Evolutionary conservation across 305 asterid species (phyloP).

Genomic region (Fraxinus velutina): DNA sequence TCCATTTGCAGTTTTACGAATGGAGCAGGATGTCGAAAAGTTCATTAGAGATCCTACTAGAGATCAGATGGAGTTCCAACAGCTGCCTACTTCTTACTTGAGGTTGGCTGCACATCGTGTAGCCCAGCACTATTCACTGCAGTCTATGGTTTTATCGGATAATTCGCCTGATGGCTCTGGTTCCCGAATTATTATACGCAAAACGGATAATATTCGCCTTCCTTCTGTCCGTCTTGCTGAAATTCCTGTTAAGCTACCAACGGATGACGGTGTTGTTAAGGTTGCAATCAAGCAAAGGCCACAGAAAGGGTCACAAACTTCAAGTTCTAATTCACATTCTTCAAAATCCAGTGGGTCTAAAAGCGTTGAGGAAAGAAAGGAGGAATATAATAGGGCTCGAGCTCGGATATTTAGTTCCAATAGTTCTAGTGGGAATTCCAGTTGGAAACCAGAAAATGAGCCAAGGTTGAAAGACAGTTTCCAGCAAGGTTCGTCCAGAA

Average conservation of each 20-base stretch:
- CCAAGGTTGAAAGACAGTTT: slow-evolving; percentile 54
- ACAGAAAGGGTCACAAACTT: slow-evolving; percentile 56
- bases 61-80: slow-evolving; percentile 94
- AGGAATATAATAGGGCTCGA: slow-evolving; percentile 94
- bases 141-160: slow-evolving; percentile 92
- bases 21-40: slow-evolving; percentile 95
- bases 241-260: slow-evolving; percentile 81
- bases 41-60: slow-evolving; percentile 74
- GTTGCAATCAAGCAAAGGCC: slow-evolving; percentile 99
- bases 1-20: slow-evolving; percentile 64
- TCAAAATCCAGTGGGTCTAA: slow-evolving; percentile 66
- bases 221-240: slow-evolving; percentile 92
- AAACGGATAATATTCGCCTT: slow-evolving; percentile 53
- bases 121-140: slow-evolving; percentile 92
- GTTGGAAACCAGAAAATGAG: slow-evolving; percentile 57
- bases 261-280: slow-evolving; percentile 65
- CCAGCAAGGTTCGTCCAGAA: slow-evolving; percentile 53
- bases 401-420: slow-evolving; percentile 89
- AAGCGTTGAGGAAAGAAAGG: slow-evolving; percentile 97
- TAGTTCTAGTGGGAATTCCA: slow-evolving; percentile 52
- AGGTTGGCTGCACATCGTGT: slow-evolving; percentile 99
- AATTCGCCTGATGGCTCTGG: slow-evolving; percentile 87
- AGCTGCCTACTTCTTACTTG: slow-evolving; percentile 92
- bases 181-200: slow-evolving; percentile 81
- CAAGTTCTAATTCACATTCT: slow-evolving; percentile 46